A percentile compares a stretch with the other conserved stretches of the same genome.
phyloP scores from a whole-genome alignment of 805 yeast species.

The Suhomyces sp. region DNA sequence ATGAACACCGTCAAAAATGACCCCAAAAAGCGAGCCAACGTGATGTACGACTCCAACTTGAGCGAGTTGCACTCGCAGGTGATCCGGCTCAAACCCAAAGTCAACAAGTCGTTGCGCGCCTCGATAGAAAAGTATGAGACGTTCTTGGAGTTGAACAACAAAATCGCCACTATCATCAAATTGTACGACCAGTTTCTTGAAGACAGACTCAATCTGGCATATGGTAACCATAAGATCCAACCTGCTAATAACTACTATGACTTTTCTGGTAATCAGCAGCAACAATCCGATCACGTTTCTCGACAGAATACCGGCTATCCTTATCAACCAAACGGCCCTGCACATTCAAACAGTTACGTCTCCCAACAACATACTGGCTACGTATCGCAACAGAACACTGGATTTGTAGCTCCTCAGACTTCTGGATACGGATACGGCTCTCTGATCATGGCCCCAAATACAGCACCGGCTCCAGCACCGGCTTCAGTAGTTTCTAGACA shows the following conservation, averaged over 20 bases:
- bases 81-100: conserved; percentile 62
- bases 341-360: background rate
- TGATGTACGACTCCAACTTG: conserved; percentile 48
- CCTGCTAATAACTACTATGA: background rate
- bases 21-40: conserved; percentile 38
- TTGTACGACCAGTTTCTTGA: conserved; percentile 78
- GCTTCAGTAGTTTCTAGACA: conserved; percentile 1
- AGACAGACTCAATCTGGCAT: conserved; percentile 35
- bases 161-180: conserved; percentile 69
- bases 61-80: conserved; percentile 60
- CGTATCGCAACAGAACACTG: conserved; percentile 1
- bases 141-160: conserved; percentile 70
- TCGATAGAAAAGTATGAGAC: conserved; percentile 61
- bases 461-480: background rate
- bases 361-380: background rate
- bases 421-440: background rate
- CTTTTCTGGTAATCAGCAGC: background rate
- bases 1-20: conserved; percentile 51
- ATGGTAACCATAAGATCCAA: conserved; percentile 23
- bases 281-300: background rate
- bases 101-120: conserved; percentile 56
- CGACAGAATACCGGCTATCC: background rate
- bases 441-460: background rate
- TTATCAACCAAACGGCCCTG: background rate
- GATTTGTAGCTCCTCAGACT: conserved; percentile 1